Evolutionary conservation across 805 yeast genomes (phyloP).

Genomic region (Pichia kluyveri): DNA sequence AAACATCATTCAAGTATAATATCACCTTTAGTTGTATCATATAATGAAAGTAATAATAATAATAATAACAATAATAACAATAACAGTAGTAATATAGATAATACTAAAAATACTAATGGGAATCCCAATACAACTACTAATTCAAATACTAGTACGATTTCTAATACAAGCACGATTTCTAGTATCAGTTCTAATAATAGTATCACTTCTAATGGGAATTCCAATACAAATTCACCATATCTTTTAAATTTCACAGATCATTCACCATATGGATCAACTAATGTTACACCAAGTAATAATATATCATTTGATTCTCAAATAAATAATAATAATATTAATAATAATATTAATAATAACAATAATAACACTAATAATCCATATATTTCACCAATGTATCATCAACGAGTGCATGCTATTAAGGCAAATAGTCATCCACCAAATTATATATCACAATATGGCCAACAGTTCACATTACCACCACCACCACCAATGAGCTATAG

Average conservation of each 20-base stretch:
- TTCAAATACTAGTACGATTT: background rate
- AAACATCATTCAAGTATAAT: background rate
- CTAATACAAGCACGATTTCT: too few relatives aligned
- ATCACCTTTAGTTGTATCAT: too few relatives aligned
- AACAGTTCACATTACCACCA: too few relatives aligned
- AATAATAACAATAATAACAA: background rate
- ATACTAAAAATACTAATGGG: background rate
- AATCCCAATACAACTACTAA: background rate
- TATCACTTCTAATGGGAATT: background rate
- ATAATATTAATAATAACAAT: background rate
- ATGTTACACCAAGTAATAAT: slow-evolving; percentile 1
- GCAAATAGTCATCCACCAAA: too few relatives aligned
- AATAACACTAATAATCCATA: background rate
- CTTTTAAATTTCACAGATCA: background rate
- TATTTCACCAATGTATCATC: slow-evolving; percentile 4
- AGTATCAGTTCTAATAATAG: too few relatives aligned
- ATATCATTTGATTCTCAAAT: too few relatives aligned
- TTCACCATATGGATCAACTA: background rate
- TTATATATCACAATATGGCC: too few relatives aligned
- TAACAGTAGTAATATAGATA: background rate
- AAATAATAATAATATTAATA: background rate
- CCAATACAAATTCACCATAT: background rate
- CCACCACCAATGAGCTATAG: too few relatives aligned
- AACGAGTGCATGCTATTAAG: background rate
- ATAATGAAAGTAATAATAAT: background rate